phyloP scores from a whole-genome alignment of 495 filamentous ascomycete species.

The Aspergillus taichungensis region DNA sequence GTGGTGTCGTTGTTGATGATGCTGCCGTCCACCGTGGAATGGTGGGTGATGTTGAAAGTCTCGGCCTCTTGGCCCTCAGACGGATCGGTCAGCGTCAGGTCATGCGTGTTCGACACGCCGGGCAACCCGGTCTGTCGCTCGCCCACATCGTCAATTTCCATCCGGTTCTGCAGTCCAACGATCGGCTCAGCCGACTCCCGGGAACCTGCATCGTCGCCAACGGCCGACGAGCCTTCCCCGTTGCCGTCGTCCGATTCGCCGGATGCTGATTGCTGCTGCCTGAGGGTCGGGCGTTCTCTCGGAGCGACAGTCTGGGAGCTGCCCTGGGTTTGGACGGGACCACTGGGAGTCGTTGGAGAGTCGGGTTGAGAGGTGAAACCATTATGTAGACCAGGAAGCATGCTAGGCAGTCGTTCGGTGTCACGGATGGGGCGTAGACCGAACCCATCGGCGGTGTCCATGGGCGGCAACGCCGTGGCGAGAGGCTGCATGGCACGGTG shows the following conservation, averaged over 20 bases:
- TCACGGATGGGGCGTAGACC: constrained; percentile 75
- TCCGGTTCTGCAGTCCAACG: constrained; percentile 64
- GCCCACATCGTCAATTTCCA: constrained; percentile 75
- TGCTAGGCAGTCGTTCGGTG: constrained; percentile 75
- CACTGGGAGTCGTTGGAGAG: constrained; percentile 85
- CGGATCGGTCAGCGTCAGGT: constrained; percentile 64
- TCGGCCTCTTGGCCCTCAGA: constrained; percentile 78
- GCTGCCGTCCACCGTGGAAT: constrained; percentile 77
- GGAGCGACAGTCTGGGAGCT: constrained; percentile 33
- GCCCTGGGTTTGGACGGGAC: constrained; percentile 47
- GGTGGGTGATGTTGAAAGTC: constrained; percentile 95
- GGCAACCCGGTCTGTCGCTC: constrained; percentile 66
- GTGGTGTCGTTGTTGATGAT: constrained; percentile 59
- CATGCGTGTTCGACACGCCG: constrained; percentile 63
- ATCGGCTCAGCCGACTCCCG: constrained; percentile 65
- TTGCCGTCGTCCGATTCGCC: constrained; percentile 84
- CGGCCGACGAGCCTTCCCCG: constrained; percentile 56
- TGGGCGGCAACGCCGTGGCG: constrained; percentile 58
- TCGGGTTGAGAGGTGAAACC: constrained; percentile 80
- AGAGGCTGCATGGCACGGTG: constrained; percentile 56
- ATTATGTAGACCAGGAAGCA: constrained; percentile 63
- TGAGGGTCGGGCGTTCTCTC: constrained; percentile 65
- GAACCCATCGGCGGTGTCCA: constrained; percentile 69
- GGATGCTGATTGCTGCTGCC: constrained; percentile 78
- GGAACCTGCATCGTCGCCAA: constrained; percentile 51